These are phyloP conservation scores for Gnomoniopsis smithogilvyi DNA, from an alignment of 2,329 filamentous ascomycete genomes.

Conservation along the genomic window DNA sequence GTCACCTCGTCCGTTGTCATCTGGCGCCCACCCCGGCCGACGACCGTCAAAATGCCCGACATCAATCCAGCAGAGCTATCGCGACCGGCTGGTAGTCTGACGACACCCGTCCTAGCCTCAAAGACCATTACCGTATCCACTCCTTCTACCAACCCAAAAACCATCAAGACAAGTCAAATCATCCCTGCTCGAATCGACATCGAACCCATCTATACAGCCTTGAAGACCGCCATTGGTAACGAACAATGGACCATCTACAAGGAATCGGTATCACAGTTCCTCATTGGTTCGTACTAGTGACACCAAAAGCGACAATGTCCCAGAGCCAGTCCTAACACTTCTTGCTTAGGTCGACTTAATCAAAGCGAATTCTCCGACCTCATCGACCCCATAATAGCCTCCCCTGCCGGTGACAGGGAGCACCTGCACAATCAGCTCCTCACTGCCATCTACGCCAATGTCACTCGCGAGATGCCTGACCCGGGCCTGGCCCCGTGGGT, in stretches of 20 bases:
- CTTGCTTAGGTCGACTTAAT: constrained; percentile 54
- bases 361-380: constrained; percentile 57
- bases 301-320: neutral
- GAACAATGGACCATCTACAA: constrained; percentile 66
- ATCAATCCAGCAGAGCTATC: constrained; percentile 69
- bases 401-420: constrained; percentile 55
- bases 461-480: constrained; percentile 67
- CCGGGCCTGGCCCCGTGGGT: constrained; percentile 67
- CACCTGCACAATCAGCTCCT: constrained; percentile 68
- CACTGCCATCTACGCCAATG: constrained; percentile 65
- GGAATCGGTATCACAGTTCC: constrained; percentile 58
- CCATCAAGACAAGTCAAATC: constrained; percentile 58
- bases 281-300: constrained; percentile 49
- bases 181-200: constrained; percentile 66
- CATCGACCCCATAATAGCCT: constrained; percentile 58
- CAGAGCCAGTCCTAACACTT: constrained; percentile 19
- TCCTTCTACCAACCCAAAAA: constrained; percentile 43
- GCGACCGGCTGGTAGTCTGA: constrained; percentile 55
- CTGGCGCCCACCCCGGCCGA: constrained; percentile 18
- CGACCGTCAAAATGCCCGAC: constrained; percentile 54
- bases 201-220: constrained; percentile 59
- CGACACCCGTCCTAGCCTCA: constrained; percentile 55
- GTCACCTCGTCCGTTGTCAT: constrained; percentile 3
- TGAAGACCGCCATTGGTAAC: constrained; percentile 56
- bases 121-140: constrained; percentile 56